Evolutionary conservation across 257 asterid genomes (phyloP), one percentile per base, ranked within the genome.

Genomic region (Penstemon newberryi): DNA sequence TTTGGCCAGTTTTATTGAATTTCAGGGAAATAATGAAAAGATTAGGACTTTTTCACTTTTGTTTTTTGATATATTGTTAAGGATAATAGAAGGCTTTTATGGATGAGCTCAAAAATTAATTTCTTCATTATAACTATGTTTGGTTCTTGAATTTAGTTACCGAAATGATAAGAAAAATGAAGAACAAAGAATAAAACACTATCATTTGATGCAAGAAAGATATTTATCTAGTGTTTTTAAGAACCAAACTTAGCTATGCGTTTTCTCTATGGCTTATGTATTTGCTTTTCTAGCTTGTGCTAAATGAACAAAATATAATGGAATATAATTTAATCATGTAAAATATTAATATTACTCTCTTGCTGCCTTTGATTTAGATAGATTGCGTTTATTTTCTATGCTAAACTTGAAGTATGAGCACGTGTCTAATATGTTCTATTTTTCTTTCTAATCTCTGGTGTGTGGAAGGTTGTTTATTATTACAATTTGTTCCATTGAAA

Each of bases 21-120:
- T 70, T 55, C 56, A 38, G 10, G 8, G 25, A 38, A 67, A 18
- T n/a, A 1, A 56, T 59, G 76, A 40, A 63, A 38, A 57, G 40
- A 19, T 75, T 72, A 61, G 25, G 63, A 40, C 77, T 73, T 73
- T 73, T 15, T 15, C 18, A 15, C 57, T 45, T 25, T 5, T 6
- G 18, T 60, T 8, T 18, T 69, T 18, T 46, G 52, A 7, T 46
- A 6, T 46, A 46, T 46, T 46, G 12, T 46, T 46, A 7, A 46
- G 10, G 13, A 25, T 56, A 37, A 9, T 33, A 15, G 56, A 46
- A 45, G 12, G 33, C 1, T 64, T 50, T 37, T 65, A 46, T 50
- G 38, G 58, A 37, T 1, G 40, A 33, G 33, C 33, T 25, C 33
- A 25, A 25, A 25, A 25, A 0, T 1, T 25, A 25, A 2, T 25